Percentiles rank a stretch among this genome's conserved stretches.
Conservation (phyloP, 2,329 filamentous ascomycete species). For the Nigrospora sphaerica region DNA sequence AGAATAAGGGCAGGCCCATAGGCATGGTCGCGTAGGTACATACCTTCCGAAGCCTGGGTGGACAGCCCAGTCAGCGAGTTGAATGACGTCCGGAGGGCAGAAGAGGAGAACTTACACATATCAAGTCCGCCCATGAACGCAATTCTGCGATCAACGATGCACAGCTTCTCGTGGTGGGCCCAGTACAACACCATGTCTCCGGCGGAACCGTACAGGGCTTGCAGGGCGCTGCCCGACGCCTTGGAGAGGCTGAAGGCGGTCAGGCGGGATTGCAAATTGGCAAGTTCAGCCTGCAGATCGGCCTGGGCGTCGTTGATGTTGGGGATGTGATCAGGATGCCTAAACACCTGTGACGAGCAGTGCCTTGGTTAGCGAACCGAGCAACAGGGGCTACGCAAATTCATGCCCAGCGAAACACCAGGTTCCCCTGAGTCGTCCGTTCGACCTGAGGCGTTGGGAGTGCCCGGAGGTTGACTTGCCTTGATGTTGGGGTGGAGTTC, state of each 20-base stretch:
- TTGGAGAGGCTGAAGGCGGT: slow-evolving; percentile 48
- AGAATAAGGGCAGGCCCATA: no score
- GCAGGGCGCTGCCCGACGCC: slow-evolving; percentile 65
- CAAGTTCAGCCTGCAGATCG: slow-evolving; percentile 58
- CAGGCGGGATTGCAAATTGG: slow-evolving; percentile 25
- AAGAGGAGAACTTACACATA: slow-evolving; percentile 46
- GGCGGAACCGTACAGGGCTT: slow-evolving; percentile 73
- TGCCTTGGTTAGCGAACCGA: no score
- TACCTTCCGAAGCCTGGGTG: no score
- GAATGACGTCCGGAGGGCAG: neutral
- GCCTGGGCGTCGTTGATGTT: slow-evolving; percentile 61
- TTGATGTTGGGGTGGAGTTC: slow-evolving; percentile 72
- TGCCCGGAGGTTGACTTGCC: neutral
- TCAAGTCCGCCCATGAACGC: slow-evolving; percentile 92
- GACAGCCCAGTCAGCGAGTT: no score
- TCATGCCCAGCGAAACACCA: no score
- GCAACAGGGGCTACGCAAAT: no score
- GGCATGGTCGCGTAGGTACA: no score
- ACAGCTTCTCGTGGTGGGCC: slow-evolving; percentile 93
- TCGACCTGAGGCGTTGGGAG: no score
- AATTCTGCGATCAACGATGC: slow-evolving; percentile 67
- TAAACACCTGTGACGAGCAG: slow-evolving; percentile 53
- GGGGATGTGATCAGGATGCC: slow-evolving; percentile 82
- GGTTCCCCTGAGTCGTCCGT: no score
- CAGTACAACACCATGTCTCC: slow-evolving; percentile 82